Evolutionary conservation across 2,329 filamentous ascomycete species (phyloP).

Genomic region (Fusarium cyanostomum): DNA sequence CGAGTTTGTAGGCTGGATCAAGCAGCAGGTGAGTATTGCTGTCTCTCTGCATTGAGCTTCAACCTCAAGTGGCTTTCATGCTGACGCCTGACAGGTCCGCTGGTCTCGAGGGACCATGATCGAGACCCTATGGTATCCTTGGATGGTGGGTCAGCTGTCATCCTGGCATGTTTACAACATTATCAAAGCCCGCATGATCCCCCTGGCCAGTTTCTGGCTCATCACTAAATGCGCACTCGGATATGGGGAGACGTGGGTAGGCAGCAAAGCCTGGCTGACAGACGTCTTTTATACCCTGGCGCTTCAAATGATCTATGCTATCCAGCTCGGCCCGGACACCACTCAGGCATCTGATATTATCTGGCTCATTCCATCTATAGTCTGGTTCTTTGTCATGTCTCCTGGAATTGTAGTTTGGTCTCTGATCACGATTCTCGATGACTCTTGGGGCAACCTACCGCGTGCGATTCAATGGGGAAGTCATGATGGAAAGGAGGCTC

Average conservation of each 20-base stretch:
- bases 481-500: background rate
- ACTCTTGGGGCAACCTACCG: background rate
- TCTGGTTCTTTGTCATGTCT: constrained; percentile 5
- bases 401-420: constrained; percentile 6
- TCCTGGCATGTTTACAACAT: background rate
- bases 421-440: constrained; percentile 1
- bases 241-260: background rate
- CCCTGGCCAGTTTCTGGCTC: background rate
- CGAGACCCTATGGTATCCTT: background rate
- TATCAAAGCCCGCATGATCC: background rate
- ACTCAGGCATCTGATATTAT: background rate
- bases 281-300: background rate
- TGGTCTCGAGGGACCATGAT: background rate
- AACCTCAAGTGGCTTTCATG: too few species aligned
- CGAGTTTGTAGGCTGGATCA: background rate
- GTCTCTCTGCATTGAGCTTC: too few species aligned
- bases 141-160: background rate
- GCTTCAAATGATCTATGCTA: background rate
- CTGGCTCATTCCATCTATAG: background rate
- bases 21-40: background rate
- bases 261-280: background rate
- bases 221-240: background rate
- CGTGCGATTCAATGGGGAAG: background rate
- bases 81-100: background rate
- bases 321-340: background rate